These are phyloP conservation scores for Syncephalastrum racemosum DNA, from an alignment of 371 early-diverging fungal genomes.

Conservation along the genomic window DNA sequence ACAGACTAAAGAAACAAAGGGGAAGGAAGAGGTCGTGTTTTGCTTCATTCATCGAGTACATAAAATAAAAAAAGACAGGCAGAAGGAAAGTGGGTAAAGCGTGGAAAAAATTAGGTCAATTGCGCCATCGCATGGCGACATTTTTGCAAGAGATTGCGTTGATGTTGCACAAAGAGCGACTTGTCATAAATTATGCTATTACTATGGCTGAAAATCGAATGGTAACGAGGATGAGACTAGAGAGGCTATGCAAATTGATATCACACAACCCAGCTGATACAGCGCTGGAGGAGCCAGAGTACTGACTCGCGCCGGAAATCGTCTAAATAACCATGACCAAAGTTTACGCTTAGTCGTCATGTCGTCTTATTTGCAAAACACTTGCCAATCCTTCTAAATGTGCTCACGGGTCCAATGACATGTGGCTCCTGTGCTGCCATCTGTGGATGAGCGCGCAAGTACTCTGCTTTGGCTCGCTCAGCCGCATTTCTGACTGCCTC, in stretches of 20 bases:
- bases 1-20: neutral
- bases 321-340: conserved; percentile 10
- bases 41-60: neutral
- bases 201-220: too few species aligned
- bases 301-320: conserved; percentile 20
- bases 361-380: neutral
- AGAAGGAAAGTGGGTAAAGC: neutral
- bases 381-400: conserved; percentile 24
- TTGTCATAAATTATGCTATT: too few species aligned
- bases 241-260: neutral
- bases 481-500: conserved; percentile 50
- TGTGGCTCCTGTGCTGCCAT: conserved; percentile 14
- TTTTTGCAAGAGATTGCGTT: conserved; percentile 2
- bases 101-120: conserved; percentile 7
- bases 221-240: conserved; percentile 1
- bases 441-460: conserved; percentile 48
- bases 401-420: conserved; percentile 31
- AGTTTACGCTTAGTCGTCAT: neutral
- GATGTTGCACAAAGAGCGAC: too few species aligned
- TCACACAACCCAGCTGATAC: conserved; percentile 20
- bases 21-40: neutral
- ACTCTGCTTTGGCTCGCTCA: conserved; percentile 47
- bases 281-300: conserved; percentile 21
- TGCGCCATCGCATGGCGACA: conserved; percentile 21
- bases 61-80: conserved; percentile 4